Evolutionary conservation across 805 yeast species (phyloP).

Genomic region (Saturnispora diversa): DNA sequence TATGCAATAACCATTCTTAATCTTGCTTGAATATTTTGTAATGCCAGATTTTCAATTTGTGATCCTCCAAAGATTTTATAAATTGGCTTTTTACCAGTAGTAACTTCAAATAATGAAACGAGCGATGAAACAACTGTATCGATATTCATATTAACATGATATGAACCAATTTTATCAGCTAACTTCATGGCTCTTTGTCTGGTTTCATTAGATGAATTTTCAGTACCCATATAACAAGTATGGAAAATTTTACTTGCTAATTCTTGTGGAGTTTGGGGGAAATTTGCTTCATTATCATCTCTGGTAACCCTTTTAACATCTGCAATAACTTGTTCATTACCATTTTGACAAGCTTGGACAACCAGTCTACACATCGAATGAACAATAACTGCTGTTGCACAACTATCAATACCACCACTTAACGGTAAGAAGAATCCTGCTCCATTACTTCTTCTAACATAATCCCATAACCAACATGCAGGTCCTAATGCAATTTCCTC

Average conservation of each 20-base stretch:
- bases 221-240: conserved; percentile 93
- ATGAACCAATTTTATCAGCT: conserved; percentile 71
- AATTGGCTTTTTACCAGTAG: conserved; percentile 84
- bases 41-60: conserved; percentile 81
- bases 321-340: conserved; percentile 63
- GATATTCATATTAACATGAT: conserved; percentile 89
- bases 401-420: conserved; percentile 96
- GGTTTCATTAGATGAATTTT: conserved; percentile 84
- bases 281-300: conserved; percentile 29
- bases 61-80: conserved; percentile 93
- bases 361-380: conserved; percentile 91
- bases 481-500: conserved; percentile 98
- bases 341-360: conserved; percentile 55
- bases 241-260: conserved; percentile 72
- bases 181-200: conserved; percentile 72
- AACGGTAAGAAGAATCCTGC: conserved; percentile 90
- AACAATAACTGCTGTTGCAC: conserved; percentile 94
- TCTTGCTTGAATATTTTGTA: conserved; percentile 96
- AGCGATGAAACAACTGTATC: conserved; percentile 74
- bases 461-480: conserved; percentile 99
- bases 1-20: conserved; percentile 91
- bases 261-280: conserved; percentile 69
- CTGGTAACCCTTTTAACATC: conserved; percentile 70
- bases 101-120: conserved; percentile 68
- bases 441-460: conserved; percentile 80